Evolutionary conservation across 331 rosid species (phyloP).

Genomic region (Erythrophleum ivorense): DNA sequence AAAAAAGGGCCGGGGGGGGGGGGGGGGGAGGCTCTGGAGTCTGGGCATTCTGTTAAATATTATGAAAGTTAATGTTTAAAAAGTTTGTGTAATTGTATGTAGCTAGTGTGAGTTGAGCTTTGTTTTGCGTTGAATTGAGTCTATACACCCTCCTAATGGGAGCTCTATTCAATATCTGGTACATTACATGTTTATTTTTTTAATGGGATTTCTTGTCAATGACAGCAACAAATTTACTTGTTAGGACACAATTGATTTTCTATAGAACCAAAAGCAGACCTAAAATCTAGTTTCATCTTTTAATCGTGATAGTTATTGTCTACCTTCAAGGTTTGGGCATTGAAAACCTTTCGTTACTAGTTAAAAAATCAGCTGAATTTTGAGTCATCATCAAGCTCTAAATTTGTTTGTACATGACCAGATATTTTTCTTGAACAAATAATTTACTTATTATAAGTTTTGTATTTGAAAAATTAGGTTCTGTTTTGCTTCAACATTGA

Average conservation of each 20-base stretch:
- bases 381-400: not conserved
- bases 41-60: not conserved
- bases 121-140: not conserved
- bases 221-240: not conserved
- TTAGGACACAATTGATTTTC: not conserved
- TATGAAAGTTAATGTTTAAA: not conserved
- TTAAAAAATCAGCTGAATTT: not conserved
- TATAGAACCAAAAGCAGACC: not conserved
- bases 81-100: constrained; percentile 12
- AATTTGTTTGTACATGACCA: not conserved
- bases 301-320: not conserved
- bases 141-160: not conserved
- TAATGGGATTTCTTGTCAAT: not conserved
- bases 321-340: not conserved
- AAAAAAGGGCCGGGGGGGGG: not conserved
- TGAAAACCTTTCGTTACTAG: not conserved
- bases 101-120: constrained; percentile 3
- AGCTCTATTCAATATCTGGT: not conserved
- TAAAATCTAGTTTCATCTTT: not conserved
- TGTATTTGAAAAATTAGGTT: not conserved
- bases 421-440: not conserved
- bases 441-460: not conserved
- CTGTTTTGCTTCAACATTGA: constrained; percentile 16
- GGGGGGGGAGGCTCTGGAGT: not conserved
- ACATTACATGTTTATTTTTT: not conserved